phyloP scores from a whole-genome alignment of 2,329 filamentous ascomycete species.

The Calonectria pteridis region DNA sequence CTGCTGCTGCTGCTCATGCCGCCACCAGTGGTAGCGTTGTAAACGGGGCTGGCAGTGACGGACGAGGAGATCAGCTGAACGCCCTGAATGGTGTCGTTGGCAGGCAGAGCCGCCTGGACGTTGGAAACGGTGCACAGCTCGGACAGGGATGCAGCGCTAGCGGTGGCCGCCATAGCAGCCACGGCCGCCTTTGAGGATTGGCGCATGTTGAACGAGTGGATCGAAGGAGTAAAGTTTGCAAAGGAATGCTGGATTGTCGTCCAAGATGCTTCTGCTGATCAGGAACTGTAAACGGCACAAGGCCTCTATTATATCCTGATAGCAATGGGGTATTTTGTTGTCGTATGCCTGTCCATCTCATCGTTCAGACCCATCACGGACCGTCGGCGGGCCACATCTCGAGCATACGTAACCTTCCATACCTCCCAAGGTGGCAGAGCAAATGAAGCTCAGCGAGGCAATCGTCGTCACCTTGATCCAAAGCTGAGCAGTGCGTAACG shows the following conservation, averaged over 20 bases:
- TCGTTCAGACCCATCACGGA: not conserved
- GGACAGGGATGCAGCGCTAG: conserved; percentile 32
- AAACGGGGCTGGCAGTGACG: conserved; percentile 49
- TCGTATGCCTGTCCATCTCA: conserved; percentile 10
- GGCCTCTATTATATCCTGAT: conserved; percentile 13
- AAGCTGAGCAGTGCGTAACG: not conserved
- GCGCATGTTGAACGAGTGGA: conserved; percentile 24
- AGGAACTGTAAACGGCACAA: not conserved
- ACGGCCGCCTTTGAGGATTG: conserved; percentile 11
- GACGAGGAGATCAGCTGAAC: conserved; percentile 52
- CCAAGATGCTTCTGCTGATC: not conserved
- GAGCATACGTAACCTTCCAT: conserved; percentile 16
- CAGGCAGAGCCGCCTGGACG: conserved; percentile 38
- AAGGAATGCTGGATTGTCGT: not conserved
- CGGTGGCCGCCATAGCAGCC: conserved; percentile 25
- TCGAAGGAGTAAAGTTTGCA: not conserved
- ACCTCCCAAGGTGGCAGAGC: not conserved
- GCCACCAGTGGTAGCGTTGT: conserved; percentile 33
- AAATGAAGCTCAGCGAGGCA: conserved; percentile 4
- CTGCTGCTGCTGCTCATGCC: conserved; percentile 43
- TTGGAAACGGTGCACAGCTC: conserved; percentile 38
- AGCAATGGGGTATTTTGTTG: not conserved
- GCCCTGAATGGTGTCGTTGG: conserved; percentile 29
- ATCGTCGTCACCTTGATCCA: not conserved
- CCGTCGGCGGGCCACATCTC: not conserved